phyloP scores from a whole-genome alignment of 164 flowering plant species.

The Annona squamosa region DNA sequence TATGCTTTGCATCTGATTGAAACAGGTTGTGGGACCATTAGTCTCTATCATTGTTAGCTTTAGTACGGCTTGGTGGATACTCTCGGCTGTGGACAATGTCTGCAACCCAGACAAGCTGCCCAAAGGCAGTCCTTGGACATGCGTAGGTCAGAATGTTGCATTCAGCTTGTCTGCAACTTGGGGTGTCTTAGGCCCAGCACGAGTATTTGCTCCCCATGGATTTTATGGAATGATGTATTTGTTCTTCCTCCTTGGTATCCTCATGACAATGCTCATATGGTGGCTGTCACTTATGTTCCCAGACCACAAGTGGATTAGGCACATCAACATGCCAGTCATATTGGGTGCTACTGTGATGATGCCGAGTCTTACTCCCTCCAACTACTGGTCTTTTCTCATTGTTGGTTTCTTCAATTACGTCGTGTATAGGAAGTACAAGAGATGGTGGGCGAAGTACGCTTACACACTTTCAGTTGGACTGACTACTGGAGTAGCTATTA shows the following conservation, averaged over 20 bases:
- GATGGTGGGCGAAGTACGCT: constrained; percentile 90
- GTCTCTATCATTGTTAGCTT: constrained; percentile 31
- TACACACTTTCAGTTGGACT: constrained; percentile 84
- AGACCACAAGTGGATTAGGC: constrained; percentile 65
- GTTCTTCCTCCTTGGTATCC: constrained; percentile 88
- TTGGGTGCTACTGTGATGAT: constrained; percentile 71
- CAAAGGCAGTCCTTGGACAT: constrained; percentile 66
- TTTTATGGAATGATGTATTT: constrained; percentile 60
- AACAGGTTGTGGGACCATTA: constrained; percentile 30
- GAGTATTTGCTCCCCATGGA: constrained; percentile 70
- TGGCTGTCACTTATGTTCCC: constrained; percentile 69
- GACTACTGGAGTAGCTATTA: constrained; percentile 88
- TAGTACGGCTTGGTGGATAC: constrained; percentile 57
- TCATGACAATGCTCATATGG: constrained; percentile 75
- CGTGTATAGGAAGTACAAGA: constrained; percentile 63
- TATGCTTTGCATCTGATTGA: constrained; percentile 36
- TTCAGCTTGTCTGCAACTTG: constrained; percentile 89
- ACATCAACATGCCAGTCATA: constrained; percentile 81
- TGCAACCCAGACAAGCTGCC: constrained; percentile 51
- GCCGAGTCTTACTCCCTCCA: constrained; percentile 80
- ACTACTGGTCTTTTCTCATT: constrained; percentile 70
- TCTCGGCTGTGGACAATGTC: constrained; percentile 39
- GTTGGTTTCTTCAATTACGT: constrained; percentile 83
- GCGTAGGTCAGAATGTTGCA: constrained; percentile 81
- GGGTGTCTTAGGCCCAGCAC: constrained; percentile 79